Evolutionary conservation across 768 basidiomycete species (phyloP).

Genomic region (Asterophora parasitica): DNA sequence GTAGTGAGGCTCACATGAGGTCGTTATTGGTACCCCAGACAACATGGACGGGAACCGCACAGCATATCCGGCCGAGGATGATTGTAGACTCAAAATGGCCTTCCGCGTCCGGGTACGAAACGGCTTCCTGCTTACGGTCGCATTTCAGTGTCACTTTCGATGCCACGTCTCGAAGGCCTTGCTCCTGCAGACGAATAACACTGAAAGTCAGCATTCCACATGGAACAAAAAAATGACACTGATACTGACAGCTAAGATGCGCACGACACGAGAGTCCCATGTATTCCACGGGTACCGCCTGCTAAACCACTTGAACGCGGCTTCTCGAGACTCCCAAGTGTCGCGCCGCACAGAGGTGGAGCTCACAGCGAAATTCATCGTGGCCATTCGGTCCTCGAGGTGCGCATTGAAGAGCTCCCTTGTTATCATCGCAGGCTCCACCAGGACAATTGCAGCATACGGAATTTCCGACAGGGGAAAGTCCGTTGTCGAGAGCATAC

Average conservation of each 20-base stretch:
- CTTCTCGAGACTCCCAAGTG: conserved; percentile 35
- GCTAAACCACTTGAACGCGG: conserved; percentile 38
- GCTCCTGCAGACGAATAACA: conserved; percentile 21
- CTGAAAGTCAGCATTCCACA: background rate
- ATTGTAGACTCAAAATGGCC: conserved; percentile 38
- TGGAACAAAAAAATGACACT: conserved; percentile 1
- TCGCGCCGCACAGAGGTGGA: conserved; percentile 33
- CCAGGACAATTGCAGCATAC: conserved; percentile 4
- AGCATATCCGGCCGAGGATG: conserved; percentile 30
- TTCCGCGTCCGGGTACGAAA: conserved; percentile 39
- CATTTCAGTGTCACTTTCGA: conserved; percentile 37
- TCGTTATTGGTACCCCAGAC: conserved; percentile 45
- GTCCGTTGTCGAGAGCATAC: conserved; percentile 34
- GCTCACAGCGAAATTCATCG: conserved; percentile 24
- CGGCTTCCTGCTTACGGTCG: conserved; percentile 38
- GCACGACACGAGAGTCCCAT: conserved; percentile 40
- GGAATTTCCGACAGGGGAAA: conserved; percentile 18
- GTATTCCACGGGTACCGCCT: conserved; percentile 40
- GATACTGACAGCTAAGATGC: conserved; percentile 31
- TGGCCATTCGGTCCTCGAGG: conserved; percentile 8
- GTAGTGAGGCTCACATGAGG: conserved; percentile 32
- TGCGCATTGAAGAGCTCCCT: conserved; percentile 10
- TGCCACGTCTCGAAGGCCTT: conserved; percentile 29
- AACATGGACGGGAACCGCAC: conserved; percentile 36
- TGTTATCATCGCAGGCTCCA: conserved; percentile 8